These are phyloP conservation scores for Phlyctochytrium planicorne DNA, from an alignment of 192 early-diverging fungal species.

Conservation along the genomic window DNA sequence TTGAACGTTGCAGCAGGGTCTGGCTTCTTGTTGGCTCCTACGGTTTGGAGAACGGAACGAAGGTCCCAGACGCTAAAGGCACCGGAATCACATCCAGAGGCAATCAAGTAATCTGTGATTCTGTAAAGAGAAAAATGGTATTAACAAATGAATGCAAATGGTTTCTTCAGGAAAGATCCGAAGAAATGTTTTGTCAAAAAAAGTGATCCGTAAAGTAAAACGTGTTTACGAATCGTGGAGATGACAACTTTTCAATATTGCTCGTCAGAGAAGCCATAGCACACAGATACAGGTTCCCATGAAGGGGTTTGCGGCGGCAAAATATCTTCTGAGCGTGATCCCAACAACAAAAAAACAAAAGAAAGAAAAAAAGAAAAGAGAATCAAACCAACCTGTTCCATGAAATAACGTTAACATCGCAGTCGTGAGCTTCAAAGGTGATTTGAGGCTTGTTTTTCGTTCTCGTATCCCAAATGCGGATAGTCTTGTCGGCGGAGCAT, in stretches of 20 bases:
- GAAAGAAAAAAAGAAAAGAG: not conserved
- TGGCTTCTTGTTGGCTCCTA: slow-evolving; percentile 25
- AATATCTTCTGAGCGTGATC: slow-evolving; percentile 12
- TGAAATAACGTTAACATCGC: slow-evolving; percentile 94
- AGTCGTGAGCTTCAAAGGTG: slow-evolving; percentile 74
- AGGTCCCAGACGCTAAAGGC: slow-evolving; percentile 97
- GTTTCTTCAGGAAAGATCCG: slow-evolving; percentile 7
- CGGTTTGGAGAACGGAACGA: slow-evolving; percentile 50
- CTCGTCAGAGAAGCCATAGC: slow-evolving; percentile 32
- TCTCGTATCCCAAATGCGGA: slow-evolving; percentile 94
- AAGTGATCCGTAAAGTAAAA: slow-evolving; percentile 31
- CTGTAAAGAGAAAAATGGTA: slow-evolving; percentile 22
- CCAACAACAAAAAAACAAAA: not conserved
- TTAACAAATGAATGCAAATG: slow-evolving; percentile 9
- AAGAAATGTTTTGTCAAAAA: slow-evolving; percentile 29
- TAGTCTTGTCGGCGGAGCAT: slow-evolving; percentile 85
- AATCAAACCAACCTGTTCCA: slow-evolving; percentile 76
- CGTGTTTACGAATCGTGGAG: slow-evolving; percentile 30
- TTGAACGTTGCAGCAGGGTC: slow-evolving; percentile 87
- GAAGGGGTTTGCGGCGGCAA: slow-evolving; percentile 13
- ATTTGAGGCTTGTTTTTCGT: slow-evolving; percentile 74
- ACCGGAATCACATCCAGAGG: slow-evolving; percentile 90
- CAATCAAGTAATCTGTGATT: slow-evolving; percentile 80
- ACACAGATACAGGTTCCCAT: slow-evolving; percentile 24
- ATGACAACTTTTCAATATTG: slow-evolving; percentile 26